Base-by-base conservation (phyloP, 1,284 basidiomycete species). In the Lignosus rhinocerotis region DNA sequence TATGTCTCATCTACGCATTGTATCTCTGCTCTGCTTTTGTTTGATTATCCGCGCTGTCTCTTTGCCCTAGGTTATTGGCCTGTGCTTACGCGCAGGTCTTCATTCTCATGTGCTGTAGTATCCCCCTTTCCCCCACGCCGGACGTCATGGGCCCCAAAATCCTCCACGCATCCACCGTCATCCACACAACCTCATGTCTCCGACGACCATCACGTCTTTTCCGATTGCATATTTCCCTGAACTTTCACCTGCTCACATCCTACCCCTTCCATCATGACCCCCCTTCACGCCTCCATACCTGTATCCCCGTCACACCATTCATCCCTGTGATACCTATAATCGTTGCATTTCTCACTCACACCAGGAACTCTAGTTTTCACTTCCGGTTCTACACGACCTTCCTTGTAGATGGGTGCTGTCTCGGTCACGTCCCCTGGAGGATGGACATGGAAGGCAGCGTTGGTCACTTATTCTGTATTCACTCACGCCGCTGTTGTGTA, bases 31-130 rank as follows among this genome's bases (percentile, higher is more conserved):
- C 47, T n/a, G 43, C 19, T 42, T 19, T 17, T 51, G 41, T 53
- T 47, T 44, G 53, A 17, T 52, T 39, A 43, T 47, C 14, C 49
- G 32, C 8, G 33, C 31, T 31, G 21, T 43, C 17, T 34, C 31
- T 34, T 54, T 39, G n/a, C 36, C 50, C 30, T 63, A 63, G 58
- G 59, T 60, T 63, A 63, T 63, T 48, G 47, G 47, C 45, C 48
- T 31, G 39, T 32, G 51, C 41, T n/a, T 17, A 6, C 30, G 39
- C 46, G 17, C 51, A 7, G 41, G 34, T 53, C 41, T 56, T 52
- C 31, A 30, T 43, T 44, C 43, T 34, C 47, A n/a, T 36, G 30
- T 32, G 21, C 38, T 48, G 39, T 50, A 58, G 41, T 51, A 45
- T 53, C 25, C 4, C 25, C 25, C 25, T n/a, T n/a, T n/a, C 56